Evolutionary conservation across 2,329 filamentous ascomycete genomes (phyloP).

Genomic region (Cercospora sp.): DNA sequence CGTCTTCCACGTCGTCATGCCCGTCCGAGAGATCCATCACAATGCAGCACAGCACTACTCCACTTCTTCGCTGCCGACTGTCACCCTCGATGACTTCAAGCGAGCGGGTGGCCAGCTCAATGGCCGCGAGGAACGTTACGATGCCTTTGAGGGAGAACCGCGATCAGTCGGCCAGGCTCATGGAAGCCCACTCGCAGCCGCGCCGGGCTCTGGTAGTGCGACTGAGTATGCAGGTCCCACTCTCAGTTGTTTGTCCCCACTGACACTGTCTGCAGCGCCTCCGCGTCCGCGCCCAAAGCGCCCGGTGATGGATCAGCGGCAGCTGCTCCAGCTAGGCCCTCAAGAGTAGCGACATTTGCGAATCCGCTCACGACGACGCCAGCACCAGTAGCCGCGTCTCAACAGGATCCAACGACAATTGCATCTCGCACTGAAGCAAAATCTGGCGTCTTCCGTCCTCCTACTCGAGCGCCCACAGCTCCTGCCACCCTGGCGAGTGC

Average conservation of each 20-base stretch:
- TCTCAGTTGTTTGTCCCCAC: background rate
- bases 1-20: constrained; percentile 68
- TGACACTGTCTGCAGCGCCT: background rate
- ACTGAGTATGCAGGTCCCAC: background rate
- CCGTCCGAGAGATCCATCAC: constrained; percentile 70
- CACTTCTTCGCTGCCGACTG: constrained; percentile 61
- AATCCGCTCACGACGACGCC: background rate
- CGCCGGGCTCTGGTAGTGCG: background rate
- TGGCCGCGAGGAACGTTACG: constrained; percentile 57
- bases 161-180: constrained; percentile 37
- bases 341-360: constrained; percentile 9
- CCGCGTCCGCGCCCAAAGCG: background rate
- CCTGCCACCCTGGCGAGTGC: background rate
- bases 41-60: constrained; percentile 65
- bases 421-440: constrained; percentile 3
- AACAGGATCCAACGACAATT: constrained; percentile 8
- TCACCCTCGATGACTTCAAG: constrained; percentile 65
- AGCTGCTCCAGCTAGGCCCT: constrained; percentile 13
- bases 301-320: background rate
- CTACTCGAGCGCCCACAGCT: constrained; percentile 8
- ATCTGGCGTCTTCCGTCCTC: background rate
- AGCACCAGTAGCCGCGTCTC: background rate
- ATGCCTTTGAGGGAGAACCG: constrained; percentile 64
- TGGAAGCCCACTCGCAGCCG: constrained; percentile 10
- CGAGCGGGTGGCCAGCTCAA: constrained; percentile 54